Evolutionary conservation across 495 filamentous ascomycete genomes (phyloP).

Genomic region (Penicillium egyptiacum): DNA sequence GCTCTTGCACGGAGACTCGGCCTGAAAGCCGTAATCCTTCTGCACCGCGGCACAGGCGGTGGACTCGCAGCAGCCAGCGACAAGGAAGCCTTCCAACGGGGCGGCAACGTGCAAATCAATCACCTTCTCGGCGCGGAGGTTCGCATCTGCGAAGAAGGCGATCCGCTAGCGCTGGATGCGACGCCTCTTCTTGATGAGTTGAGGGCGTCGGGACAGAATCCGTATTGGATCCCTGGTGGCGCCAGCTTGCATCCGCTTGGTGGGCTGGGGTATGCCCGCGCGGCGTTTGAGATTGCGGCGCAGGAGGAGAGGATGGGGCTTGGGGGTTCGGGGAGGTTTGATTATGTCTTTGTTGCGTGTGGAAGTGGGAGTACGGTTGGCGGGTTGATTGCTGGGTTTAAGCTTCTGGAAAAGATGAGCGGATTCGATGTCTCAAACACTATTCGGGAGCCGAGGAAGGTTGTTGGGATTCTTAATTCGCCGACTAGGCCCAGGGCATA

Average conservation of each 20-base stretch:
- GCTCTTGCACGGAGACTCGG: constrained; percentile 32
- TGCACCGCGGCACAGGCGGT: constrained; percentile 34
- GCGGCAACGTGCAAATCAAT: constrained; percentile 35
- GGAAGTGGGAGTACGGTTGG: constrained; percentile 44
- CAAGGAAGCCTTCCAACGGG: constrained; percentile 21
- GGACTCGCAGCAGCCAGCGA: constrained; percentile 21
- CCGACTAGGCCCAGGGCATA: constrained; percentile 31
- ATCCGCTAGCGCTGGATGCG: constrained; percentile 19
- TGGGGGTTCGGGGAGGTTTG: constrained; percentile 28
- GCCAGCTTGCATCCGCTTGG: constrained; percentile 44
- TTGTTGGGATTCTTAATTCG: constrained; percentile 40
- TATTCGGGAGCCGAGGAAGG: constrained; percentile 12
- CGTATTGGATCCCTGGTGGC: constrained; percentile 43
- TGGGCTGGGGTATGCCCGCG: constrained; percentile 41
- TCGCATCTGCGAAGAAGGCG: constrained; percentile 30
- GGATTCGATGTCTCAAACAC: background rate
- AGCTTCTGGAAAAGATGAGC: constrained; percentile 29
- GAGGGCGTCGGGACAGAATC: constrained; percentile 12
- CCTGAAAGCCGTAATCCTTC: constrained; percentile 29
- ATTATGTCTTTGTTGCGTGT: constrained; percentile 42
- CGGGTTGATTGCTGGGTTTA: constrained; percentile 42
- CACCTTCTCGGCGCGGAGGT: constrained; percentile 41
- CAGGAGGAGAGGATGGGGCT: constrained; percentile 32
- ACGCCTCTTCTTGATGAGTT: constrained; percentile 25
- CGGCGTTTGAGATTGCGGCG: constrained; percentile 38